Conservation (phyloP, 2,329 filamentous ascomycete genomes). For the Scedosporium dehoogii region DNA sequence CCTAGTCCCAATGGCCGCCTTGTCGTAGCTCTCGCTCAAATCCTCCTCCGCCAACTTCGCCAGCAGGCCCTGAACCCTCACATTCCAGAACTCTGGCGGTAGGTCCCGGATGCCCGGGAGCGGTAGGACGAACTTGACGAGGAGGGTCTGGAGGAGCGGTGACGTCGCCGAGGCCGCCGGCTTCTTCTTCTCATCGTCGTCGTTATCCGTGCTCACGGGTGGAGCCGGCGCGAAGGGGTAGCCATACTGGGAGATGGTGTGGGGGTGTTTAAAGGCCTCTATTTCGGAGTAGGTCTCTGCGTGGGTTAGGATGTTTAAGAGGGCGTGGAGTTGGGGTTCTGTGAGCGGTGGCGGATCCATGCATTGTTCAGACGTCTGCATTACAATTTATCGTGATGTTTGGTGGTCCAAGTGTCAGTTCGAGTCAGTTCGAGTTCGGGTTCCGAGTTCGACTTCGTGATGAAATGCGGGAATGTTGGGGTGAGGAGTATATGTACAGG, state of each 20-base stretch:
- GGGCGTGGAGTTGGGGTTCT: slow-evolving; percentile 36
- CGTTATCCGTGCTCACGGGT: slow-evolving; percentile 13
- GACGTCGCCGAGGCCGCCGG: slow-evolving; percentile 28
- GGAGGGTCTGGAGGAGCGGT: slow-evolving; percentile 59
- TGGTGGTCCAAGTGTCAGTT: no score
- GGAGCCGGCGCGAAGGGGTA: slow-evolving; percentile 46
- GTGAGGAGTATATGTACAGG: no score
- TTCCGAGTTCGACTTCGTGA: neutral
- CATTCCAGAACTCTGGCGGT: slow-evolving; percentile 53
- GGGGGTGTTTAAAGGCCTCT: slow-evolving; percentile 56
- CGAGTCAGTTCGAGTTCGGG: no score
- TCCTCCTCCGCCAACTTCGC: slow-evolving; percentile 55
- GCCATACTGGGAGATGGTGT: slow-evolving; percentile 57
- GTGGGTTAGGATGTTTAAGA: slow-evolving; percentile 52
- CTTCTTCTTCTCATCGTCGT: slow-evolving; percentile 13
- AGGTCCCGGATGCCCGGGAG: slow-evolving; percentile 59
- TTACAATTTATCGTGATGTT: neutral
- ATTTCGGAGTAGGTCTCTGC: slow-evolving; percentile 58
- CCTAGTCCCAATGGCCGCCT: slow-evolving; percentile 61
- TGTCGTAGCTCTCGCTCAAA: slow-evolving; percentile 74
- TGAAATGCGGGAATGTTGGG: neutral
- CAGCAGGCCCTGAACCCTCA: slow-evolving; percentile 50
- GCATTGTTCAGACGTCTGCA: neutral
- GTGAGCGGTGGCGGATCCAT: slow-evolving; percentile 2
- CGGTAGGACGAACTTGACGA: slow-evolving; percentile 53